These are phyloP conservation scores for Klebsormidium nitens DNA, from an alignment of 139 green algal species.

Conservation along the genomic window DNA sequence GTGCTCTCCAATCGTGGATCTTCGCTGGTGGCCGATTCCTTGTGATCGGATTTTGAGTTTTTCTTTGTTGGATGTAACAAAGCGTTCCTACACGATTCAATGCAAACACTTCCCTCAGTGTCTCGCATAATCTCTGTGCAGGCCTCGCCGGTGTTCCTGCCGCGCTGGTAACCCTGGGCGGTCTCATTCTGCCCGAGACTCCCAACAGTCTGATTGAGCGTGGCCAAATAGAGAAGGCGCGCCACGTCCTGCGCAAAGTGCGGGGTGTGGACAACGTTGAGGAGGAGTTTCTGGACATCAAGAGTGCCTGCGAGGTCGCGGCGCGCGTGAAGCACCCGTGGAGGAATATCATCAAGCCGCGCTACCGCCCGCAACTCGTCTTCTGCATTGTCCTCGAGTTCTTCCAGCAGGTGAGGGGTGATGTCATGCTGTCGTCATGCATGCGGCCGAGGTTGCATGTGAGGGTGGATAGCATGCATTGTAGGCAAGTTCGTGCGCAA, in stretches of 20 bases:
- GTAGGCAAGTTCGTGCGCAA: too few relatives aligned
- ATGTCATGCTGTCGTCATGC: too few relatives aligned
- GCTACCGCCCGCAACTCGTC: slow-evolving; percentile 52
- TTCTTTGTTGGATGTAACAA: too few relatives aligned
- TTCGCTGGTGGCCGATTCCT: too few relatives aligned
- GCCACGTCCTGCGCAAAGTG: slow-evolving; percentile 48
- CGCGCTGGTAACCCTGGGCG: slow-evolving; percentile 51
- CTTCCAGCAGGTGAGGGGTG: slow-evolving; percentile 67
- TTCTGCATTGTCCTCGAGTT: slow-evolving; percentile 46
- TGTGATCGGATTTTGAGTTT: too few relatives aligned
- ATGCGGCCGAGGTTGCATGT: too few relatives aligned
- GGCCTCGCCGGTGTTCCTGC: slow-evolving; percentile 49
- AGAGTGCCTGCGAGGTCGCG: slow-evolving; percentile 22
- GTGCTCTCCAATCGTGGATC: too few relatives aligned
- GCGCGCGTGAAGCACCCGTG: slow-evolving; percentile 16
- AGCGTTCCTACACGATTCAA: too few relatives aligned
- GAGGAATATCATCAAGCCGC: slow-evolving; percentile 35
- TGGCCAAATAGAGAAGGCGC: slow-evolving; percentile 44
- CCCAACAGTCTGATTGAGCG: slow-evolving; percentile 69
- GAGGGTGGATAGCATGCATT: too few relatives aligned
- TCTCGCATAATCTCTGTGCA: too few relatives aligned
- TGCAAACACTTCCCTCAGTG: background rate
- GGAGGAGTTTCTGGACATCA: slow-evolving; percentile 49
- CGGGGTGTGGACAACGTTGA: slow-evolving; percentile 48
- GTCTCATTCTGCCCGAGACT: slow-evolving; percentile 62